Evolutionary conservation across 768 basidiomycete species (phyloP), one percentile per base, ranked within the genome.

Genomic region (Pleurotus djamor): DNA sequence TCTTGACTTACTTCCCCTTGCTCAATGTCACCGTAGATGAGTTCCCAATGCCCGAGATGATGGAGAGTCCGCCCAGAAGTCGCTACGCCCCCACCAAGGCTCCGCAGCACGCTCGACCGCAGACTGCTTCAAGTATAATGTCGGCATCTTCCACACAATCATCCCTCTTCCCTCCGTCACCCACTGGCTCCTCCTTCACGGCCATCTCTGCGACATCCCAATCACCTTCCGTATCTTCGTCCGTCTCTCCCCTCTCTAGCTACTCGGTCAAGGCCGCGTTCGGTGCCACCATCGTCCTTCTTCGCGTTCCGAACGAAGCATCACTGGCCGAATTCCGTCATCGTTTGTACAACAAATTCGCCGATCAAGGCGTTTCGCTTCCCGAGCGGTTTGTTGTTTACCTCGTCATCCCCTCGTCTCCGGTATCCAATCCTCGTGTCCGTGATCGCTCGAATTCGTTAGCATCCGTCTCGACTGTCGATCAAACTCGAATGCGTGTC

Each of bases 241-340:
- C 59, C 59, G 70, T 64, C 49, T 66, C 62, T 37, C 68, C 56
- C 59, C 47, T 34, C 17, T 36, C 13, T 35, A 17, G 69, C 28
- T 65, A 91, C 52, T 74, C 79, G 2, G 79, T 92, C 74, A 92
- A 92, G 72, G 90, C 84, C 4, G 79, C 79, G 45, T 81, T 83
- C 63, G 80, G 83, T 63, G 79, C 84, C 62, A 74, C 80, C 17
- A 86, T 88, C 62, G 78, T 92, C 65, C 72, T 88, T 60, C 77
- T 92, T 54, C 85, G 87, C 49, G 71, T 80, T 6, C 71, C 81
- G 10, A 77, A 76, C 60, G 71, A 75, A 37, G 75, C 77, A 59
- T 49, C 78, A 13, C 80, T 85, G 58, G 65, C 69, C 13, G 84
- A 85, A 49, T 64, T 91, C 14, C 85, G 86, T 59, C 72, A 73